Base-by-base conservation (phyloP, 495 filamentous ascomycete species). In the Talaromyces adpressus region DNA sequence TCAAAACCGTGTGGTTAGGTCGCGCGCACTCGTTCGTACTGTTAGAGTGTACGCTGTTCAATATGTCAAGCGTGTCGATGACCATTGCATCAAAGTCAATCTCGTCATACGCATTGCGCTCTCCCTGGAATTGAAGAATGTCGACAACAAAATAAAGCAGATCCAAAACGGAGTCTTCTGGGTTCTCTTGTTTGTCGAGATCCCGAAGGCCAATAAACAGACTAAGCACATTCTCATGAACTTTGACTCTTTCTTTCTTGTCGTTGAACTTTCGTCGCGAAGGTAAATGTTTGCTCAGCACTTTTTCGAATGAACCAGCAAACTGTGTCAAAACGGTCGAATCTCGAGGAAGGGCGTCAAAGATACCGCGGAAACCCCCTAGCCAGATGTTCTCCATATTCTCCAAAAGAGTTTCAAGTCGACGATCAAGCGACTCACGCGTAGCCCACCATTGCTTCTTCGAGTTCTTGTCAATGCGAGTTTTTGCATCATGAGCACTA, bases 31-130 rank as follows among this genome's bases (percentile, higher is more conserved):
- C 71, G 3, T 72, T 66, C 32, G 84, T 72, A 11, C 75, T 69
- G 14, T 74, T 76, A 6, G 73, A 75, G 67, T 98, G 87, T 68
- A 98, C 97, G 1, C 83, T 78, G 27, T 87, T 81, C 18, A 98
- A 75, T 5, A 91, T 90, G 71, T 95, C 91, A 6, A 88, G 81
- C 1, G 89, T 91, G 45, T 94, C 91, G 18, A 97, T 79, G 16
- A 89, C 85, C 81, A 97, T 92, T 72, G 85, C 82, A 69, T 98
- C 94, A 66, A 97, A 93, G 71, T 98, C 93, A 68, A 98, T 89
- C 76, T 98, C 94, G 70, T 98, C 95, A 76, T 97, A 97, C 2
- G 95, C 94, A 72, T 98, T 98, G 32, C 87, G 84, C 74, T 98
- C 94, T 2, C 94, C 94, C 66, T 95, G 90, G 74, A 98, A 98